These are phyloP conservation scores for Calonectria naviculata DNA, from an alignment of 2,329 filamentous ascomycete genomes.

Conservation along the genomic window DNA sequence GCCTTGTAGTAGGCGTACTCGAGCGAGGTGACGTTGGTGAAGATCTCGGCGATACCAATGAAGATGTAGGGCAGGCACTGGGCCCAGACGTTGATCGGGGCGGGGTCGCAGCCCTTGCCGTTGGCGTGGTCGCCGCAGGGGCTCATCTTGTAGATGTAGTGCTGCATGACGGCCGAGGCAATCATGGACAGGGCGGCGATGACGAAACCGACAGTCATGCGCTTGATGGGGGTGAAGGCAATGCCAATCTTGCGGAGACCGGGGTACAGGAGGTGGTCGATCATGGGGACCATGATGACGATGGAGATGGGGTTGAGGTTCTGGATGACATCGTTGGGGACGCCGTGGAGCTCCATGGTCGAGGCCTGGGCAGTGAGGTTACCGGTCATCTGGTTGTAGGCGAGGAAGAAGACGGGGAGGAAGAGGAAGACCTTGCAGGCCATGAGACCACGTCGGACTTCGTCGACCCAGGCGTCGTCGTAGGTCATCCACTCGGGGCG, in stretches of 20 bases:
- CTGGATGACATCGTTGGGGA: slow-evolving; percentile 82
- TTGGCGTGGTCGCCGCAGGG: slow-evolving; percentile 69
- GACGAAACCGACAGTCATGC: slow-evolving; percentile 77
- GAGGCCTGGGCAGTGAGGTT: slow-evolving; percentile 73
- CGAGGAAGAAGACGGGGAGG: slow-evolving; percentile 72
- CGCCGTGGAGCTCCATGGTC: slow-evolving; percentile 74
- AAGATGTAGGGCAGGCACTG: slow-evolving; percentile 64
- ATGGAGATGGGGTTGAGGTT: slow-evolving; percentile 82
- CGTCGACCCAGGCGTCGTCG: slow-evolving; percentile 85
- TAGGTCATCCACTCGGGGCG: slow-evolving; percentile 83
- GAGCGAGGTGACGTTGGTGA: slow-evolving; percentile 69
- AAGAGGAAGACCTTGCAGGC: slow-evolving; percentile 80
- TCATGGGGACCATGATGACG: slow-evolving; percentile 79
- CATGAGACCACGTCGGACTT: slow-evolving; percentile 76
- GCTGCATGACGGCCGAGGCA: slow-evolving; percentile 65
- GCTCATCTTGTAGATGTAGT: slow-evolving; percentile 73
- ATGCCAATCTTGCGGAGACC: slow-evolving; percentile 71
- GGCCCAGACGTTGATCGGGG: slow-evolving; percentile 74
- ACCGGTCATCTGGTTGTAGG: slow-evolving; percentile 70
- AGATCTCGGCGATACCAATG: slow-evolving; percentile 63
- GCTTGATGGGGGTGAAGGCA: slow-evolving; percentile 80
- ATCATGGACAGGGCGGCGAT: slow-evolving; percentile 72
- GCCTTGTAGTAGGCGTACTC: slow-evolving; percentile 85
- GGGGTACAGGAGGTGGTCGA: slow-evolving; percentile 78
- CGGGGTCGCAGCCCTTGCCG: slow-evolving; percentile 57